These are phyloP conservation scores for Lecanicillium sp. DNA, from an alignment of 2,329 filamentous ascomycete species.

Conservation along the genomic window DNA sequence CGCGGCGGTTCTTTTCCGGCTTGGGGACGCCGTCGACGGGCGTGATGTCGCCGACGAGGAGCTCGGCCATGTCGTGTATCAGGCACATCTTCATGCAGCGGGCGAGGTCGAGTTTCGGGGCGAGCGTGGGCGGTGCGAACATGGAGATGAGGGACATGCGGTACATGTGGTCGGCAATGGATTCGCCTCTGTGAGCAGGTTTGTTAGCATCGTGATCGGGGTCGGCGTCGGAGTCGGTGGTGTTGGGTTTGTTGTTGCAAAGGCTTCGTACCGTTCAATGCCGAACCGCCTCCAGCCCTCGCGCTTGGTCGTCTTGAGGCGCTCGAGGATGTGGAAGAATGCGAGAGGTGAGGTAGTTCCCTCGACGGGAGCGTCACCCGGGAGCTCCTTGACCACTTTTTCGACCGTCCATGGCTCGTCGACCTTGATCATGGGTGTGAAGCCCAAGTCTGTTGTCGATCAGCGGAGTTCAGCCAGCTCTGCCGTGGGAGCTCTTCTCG, in stretches of 20 bases:
- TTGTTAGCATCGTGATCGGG: not conserved
- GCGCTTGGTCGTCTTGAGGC: slow-evolving; percentile 91
- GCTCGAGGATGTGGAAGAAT: slow-evolving; percentile 92
- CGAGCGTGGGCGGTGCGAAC: slow-evolving; percentile 73
- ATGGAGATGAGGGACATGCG: slow-evolving; percentile 97
- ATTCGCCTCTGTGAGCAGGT: slow-evolving; percentile 60
- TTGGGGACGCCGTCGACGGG: slow-evolving; percentile 83
- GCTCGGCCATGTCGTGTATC: slow-evolving; percentile 95
- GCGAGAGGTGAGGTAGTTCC: slow-evolving; percentile 68
- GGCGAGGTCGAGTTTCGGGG: slow-evolving; percentile 64
- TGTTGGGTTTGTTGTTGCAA: no score
- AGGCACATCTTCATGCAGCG: slow-evolving; percentile 94
- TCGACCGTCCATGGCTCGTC: slow-evolving; percentile 49
- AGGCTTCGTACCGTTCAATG: slow-evolving; percentile 51
- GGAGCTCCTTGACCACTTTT: slow-evolving; percentile 60
- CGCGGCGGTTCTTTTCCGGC: slow-evolving; percentile 80
- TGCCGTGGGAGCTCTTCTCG: not conserved
- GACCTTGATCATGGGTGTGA: slow-evolving; percentile 33
- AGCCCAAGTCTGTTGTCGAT: slow-evolving; percentile 25
- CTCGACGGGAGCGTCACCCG: slow-evolving; percentile 46
- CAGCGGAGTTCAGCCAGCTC: not conserved
- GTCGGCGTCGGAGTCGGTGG: not conserved
- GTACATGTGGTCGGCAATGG: slow-evolving; percentile 98
- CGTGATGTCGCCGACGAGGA: slow-evolving; percentile 93
- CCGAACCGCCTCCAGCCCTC: slow-evolving; percentile 93